A percentile compares a stretch with the other conserved stretches of the same genome.
These are phyloP conservation scores for Fusarium vanettenii DNA, from an alignment of 2,329 filamentous ascomycete species.

Conservation along the genomic window DNA sequence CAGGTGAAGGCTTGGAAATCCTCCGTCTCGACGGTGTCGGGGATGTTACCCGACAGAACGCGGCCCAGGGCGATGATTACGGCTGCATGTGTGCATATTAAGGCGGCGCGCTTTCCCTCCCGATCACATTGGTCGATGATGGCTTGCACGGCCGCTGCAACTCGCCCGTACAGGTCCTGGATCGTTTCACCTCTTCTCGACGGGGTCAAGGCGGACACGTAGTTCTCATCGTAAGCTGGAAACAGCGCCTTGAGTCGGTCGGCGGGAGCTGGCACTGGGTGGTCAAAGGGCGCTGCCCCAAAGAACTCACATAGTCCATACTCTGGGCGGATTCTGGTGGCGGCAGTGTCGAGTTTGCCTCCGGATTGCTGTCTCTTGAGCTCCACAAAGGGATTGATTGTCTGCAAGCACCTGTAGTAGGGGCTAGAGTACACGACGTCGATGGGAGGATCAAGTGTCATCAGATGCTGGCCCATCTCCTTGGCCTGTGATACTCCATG, in stretches of 20 bases:
- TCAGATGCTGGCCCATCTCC: slow-evolving; percentile 77
- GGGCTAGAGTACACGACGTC: slow-evolving; percentile 85
- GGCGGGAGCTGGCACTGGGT: slow-evolving; percentile 80
- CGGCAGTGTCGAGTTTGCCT: slow-evolving; percentile 27
- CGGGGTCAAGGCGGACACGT: slow-evolving; percentile 75
- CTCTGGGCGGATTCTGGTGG: slow-evolving; percentile 64
- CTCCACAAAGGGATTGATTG: slow-evolving; percentile 75
- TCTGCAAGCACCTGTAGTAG: slow-evolving; percentile 90
- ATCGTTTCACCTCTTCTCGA: slow-evolving; percentile 80
- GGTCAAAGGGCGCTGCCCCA: slow-evolving; percentile 84
- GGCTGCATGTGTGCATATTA: slow-evolving; percentile 92
- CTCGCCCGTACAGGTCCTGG: slow-evolving; percentile 80
- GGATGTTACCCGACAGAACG: slow-evolving; percentile 82
- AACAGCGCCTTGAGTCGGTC: slow-evolving; percentile 75
- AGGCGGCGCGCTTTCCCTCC: slow-evolving; percentile 75
- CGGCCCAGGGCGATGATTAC: slow-evolving; percentile 88
- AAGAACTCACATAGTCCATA: slow-evolving; percentile 86
- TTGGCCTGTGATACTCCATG: slow-evolving; percentile 87
- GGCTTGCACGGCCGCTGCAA: slow-evolving; percentile 75
- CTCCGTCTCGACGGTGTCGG: slow-evolving; percentile 75
- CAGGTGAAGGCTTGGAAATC: slow-evolving; percentile 91
- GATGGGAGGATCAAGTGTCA: slow-evolving; percentile 72
- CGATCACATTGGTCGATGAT: slow-evolving; percentile 80
- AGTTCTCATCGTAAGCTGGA: slow-evolving; percentile 67
- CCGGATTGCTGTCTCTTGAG: slow-evolving; percentile 49